Conservation (phyloP, 2,329 filamentous ascomycete species). For the Ophiostoma populinum region DNA sequence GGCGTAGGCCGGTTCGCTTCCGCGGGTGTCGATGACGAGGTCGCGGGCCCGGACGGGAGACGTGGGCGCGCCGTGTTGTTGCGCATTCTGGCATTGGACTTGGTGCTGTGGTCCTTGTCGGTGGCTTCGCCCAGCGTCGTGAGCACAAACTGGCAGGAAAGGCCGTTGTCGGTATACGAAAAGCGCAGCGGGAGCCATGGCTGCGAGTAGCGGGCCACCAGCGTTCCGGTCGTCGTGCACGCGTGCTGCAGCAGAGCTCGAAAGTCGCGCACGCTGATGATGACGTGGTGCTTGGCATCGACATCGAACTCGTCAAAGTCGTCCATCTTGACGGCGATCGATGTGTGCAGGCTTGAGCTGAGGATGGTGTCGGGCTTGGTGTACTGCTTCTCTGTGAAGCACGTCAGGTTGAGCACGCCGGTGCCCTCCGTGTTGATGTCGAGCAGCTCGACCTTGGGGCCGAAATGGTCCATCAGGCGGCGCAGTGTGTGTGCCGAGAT, state of each 20-base stretch:
- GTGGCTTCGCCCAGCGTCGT: conserved; percentile 60
- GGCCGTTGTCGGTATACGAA: conserved; percentile 48
- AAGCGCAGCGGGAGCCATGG: conserved; percentile 58
- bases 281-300: conserved; percentile 59
- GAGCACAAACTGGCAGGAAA: conserved; percentile 60
- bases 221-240: conserved; percentile 45
- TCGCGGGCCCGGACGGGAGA: background rate
- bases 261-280: conserved; percentile 72
- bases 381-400: conserved; percentile 59
- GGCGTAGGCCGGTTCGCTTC: conserved; percentile 2
- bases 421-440: conserved; percentile 61
- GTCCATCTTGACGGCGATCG: conserved; percentile 57
- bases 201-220: conserved; percentile 52
- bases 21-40: background rate
- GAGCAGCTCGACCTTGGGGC: conserved; percentile 62
- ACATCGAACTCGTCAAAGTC: conserved; percentile 63
- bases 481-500: conserved; percentile 55
- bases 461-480: conserved; percentile 66
- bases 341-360: conserved; percentile 66
- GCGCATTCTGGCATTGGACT: conserved; percentile 5
- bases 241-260: conserved; percentile 64
- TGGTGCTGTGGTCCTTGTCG: conserved; percentile 19
- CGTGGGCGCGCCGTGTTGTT: background rate
- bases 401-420: conserved; percentile 58
- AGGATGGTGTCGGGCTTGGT: conserved; percentile 44